Evolutionary conservation across 257 asterid genomes (phyloP).

Genomic region (Penstemon newberryi): DNA sequence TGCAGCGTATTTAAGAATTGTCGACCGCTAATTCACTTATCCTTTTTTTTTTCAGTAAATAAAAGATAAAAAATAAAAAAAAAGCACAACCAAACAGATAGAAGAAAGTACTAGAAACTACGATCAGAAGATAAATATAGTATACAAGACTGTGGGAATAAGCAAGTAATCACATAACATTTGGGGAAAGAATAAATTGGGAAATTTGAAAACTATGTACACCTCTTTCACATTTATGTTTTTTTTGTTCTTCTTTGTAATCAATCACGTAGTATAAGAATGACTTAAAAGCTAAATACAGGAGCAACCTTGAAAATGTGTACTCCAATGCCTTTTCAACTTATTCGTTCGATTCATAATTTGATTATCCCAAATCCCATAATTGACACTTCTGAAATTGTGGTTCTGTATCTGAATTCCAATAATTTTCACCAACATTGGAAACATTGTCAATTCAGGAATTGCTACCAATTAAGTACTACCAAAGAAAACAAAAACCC

Average conservation of each 20-base stretch:
- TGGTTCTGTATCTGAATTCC: background rate
- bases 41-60: slow-evolving; percentile 17
- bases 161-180: background rate
- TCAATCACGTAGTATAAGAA: background rate
- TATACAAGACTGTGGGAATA: background rate
- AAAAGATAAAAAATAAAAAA: background rate
- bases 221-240: background rate
- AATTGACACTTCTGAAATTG: no score
- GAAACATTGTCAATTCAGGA: background rate
- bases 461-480: background rate
- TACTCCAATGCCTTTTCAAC: background rate
- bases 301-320: background rate
- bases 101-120: slow-evolving; percentile 22
- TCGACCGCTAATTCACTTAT: slow-evolving; percentile 30
- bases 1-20: slow-evolving; percentile 40
- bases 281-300: background rate
- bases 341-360: background rate
- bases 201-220: slow-evolving; percentile 5
- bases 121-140: background rate
- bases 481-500: background rate
- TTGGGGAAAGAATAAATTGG: background rate
- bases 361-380: background rate
- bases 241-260: background rate
- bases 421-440: background rate
- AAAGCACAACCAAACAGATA: slow-evolving; percentile 27